phyloP scores from a whole-genome alignment of 129 eudicot genomes.

The Helichrysum umbraculigerum region DNA sequence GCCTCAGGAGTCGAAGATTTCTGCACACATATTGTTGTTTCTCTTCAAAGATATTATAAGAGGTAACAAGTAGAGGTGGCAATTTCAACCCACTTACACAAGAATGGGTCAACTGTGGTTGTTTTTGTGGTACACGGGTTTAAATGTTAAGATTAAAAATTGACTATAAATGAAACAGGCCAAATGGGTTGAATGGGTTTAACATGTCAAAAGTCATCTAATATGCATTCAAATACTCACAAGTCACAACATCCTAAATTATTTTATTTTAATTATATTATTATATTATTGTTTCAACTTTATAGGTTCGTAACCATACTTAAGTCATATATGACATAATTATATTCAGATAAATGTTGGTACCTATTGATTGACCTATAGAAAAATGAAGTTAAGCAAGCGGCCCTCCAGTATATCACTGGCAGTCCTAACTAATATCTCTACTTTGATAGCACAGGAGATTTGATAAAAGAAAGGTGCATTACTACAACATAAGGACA shows the following conservation, averaged over 20 bases:
- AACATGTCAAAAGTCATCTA: background rate
- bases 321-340: background rate
- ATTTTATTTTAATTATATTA: background rate
- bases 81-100: background rate
- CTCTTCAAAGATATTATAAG: slow-evolving; percentile 17
- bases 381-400: too few relatives aligned
- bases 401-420: too few relatives aligned
- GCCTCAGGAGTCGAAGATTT: slow-evolving; percentile 54
- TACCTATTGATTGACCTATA: too few relatives aligned
- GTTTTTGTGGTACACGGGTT: background rate
- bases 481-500: too few relatives aligned
- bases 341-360: background rate
- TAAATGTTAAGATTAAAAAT: background rate
- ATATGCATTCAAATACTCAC: background rate
- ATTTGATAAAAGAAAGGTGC: too few relatives aligned
- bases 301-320: background rate
- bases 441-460: too few relatives aligned
- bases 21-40: slow-evolving; percentile 40
- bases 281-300: background rate
- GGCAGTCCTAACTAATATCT: too few relatives aligned
- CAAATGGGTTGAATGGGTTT: background rate
- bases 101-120: background rate
- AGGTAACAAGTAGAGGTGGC: background rate
- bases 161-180: background rate
- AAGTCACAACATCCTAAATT: slow-evolving; percentile 2